These are phyloP conservation scores for Gossypium schwendimanii DNA, from an alignment of 441 rosid species.

Conservation along the genomic window DNA sequence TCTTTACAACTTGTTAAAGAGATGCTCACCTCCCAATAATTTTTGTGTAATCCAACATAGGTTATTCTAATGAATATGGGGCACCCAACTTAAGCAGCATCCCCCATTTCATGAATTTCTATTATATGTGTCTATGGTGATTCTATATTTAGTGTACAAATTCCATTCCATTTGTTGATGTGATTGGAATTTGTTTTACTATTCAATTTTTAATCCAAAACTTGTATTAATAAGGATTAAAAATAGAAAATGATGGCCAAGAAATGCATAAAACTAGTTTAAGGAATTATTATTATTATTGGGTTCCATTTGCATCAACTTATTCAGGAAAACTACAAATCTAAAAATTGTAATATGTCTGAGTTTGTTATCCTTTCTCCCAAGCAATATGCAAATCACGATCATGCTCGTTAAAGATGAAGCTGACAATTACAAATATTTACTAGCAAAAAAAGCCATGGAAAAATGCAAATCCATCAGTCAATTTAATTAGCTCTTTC, in stretches of 20 bases:
- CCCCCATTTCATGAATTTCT: conserved; percentile 4
- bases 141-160: background rate
- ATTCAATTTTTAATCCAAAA: too few species aligned
- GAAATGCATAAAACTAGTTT: background rate
- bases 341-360: background rate
- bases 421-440: background rate
- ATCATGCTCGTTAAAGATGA: background rate
- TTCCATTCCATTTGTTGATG: conserved; percentile 16
- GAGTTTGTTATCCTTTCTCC: background rate
- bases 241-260: conserved; percentile 1
- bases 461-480: background rate
- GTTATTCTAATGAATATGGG: background rate
- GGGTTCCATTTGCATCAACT: conserved; percentile 4
- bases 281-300: background rate
- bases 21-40: conserved; percentile 23
- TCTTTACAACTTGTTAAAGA: conserved; percentile 25
- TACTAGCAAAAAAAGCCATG: background rate
- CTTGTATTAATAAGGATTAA: too few species aligned
- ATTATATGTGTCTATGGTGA: background rate
- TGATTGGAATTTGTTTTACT: background rate
- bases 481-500: background rate
- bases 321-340: conserved; percentile 7
- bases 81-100: background rate
- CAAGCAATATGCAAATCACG: background rate
- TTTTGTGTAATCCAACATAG: conserved; percentile 11